Base-by-base conservation (phyloP, 2,329 filamentous ascomycete species). In the Pseudocercospora cruenta region DNA sequence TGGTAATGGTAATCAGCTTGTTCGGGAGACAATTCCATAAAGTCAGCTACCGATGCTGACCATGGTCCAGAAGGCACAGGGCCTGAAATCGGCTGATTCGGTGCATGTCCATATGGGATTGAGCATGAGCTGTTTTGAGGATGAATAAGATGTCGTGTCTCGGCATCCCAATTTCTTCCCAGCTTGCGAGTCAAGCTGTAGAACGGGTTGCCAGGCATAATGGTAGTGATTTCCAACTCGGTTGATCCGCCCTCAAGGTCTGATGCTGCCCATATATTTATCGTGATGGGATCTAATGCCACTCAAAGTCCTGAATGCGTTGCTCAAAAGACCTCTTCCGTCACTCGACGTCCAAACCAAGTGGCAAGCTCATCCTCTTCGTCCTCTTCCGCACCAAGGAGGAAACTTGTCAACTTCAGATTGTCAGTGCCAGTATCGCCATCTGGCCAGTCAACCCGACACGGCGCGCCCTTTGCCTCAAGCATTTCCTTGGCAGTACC, bases 401-500 rank as follows among this genome's bases (percentile, higher is more conserved):
- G 92, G 77, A 91, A 97, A 69, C 94, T 90, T 0, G 91, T 94
- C 75, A 97, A 77, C 63, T 88, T 87, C 75, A 83, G 81, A 69
- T 83, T 86, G 26, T 87, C 86, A 62, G 90, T 88, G 3, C 86
- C 87, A 36, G 92, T 90, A 21, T 93, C 90, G 4, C 90, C 88
- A 12, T 82, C 84, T 0, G 93, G 92, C 94, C 94, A 98, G 54
- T 96, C 93, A 0, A 96, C 90, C 76, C 86, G 90, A 63, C 74
- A 74, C 61, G 91, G 85, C 3, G 86, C 87, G 24, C 82, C 83
- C 77, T 91, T 93, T n/a, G 83, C 82, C 71, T 97, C 94, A 3
- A 99, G 82, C 88, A 98, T 87, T 75, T 98, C 94, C 81, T 96
- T 97, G 1, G 91, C 91, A 0, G 95, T 98, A 0, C 91, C 91